These are phyloP conservation scores for Backusella westeae DNA, from an alignment of 192 early-diverging fungal species.

Conservation along the genomic window DNA sequence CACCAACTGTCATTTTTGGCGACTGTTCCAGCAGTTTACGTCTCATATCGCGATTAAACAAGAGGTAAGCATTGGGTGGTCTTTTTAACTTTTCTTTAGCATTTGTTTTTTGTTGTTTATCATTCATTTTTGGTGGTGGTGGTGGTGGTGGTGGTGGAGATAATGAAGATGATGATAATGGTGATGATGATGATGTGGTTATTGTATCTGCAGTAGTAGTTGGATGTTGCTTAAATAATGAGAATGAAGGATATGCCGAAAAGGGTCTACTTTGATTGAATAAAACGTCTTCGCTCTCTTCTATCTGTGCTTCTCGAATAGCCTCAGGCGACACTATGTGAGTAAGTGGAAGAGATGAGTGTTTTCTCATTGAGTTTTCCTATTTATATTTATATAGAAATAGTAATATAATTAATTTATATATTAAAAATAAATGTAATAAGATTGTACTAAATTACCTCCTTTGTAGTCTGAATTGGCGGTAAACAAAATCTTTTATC, in stretches of 20 bases:
- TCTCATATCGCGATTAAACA: conserved; percentile 60
- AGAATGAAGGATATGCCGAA: conserved; percentile 21
- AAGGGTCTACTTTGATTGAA: not conserved
- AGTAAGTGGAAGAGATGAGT: not conserved
- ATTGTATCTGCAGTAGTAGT: not conserved
- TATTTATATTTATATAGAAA: not conserved
- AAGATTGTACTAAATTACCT: not conserved
- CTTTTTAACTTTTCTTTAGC: conserved; percentile 43
- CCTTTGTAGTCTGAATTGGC: not conserved
- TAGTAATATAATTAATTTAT: not conserved
- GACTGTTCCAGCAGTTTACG: conserved; percentile 51
- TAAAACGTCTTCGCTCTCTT: conserved; percentile 25
- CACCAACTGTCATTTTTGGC: conserved; percentile 53
- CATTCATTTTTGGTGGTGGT: not conserved
- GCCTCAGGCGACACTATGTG: conserved; percentile 31
- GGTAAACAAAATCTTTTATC: conserved; percentile 8
- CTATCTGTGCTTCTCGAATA: conserved; percentile 22
- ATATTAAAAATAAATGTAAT: not conserved
- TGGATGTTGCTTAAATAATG: conserved; percentile 15
- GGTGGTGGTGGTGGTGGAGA: not conserved
- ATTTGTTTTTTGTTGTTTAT: not conserved
- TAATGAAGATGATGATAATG: not conserved
- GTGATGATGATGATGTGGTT: not conserved
- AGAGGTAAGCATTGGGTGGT: conserved; percentile 57
- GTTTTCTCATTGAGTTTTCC: not conserved